phyloP scores from a whole-genome alignment of 78 protist species.

The Chrysochromulina tobinii region DNA sequence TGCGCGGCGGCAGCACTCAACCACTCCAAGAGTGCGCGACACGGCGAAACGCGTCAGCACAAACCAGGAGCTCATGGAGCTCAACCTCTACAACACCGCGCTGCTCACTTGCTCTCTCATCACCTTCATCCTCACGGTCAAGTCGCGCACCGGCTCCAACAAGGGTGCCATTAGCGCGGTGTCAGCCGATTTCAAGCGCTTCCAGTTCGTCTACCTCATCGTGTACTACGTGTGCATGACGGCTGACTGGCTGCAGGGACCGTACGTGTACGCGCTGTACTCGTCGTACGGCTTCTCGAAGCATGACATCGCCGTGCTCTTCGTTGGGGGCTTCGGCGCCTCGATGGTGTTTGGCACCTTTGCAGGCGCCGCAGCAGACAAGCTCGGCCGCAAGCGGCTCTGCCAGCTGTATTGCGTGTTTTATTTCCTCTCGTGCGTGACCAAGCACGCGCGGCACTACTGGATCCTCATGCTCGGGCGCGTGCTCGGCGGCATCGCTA shows the following conservation, averaged over 20 bases:
- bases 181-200: slow-evolving; percentile 8
- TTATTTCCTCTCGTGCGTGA: slow-evolving; percentile 73
- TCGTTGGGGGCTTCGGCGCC: slow-evolving; percentile 87
- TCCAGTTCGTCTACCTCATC: slow-evolving; percentile 45
- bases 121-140: too few relatives aligned
- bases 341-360: slow-evolving; percentile 85
- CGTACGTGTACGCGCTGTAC: slow-evolving; percentile 92
- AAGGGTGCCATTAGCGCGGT: too few relatives aligned
- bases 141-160: too few relatives aligned
- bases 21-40: too few relatives aligned
- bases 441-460: slow-evolving; percentile 70
- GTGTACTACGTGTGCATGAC: slow-evolving; percentile 48
- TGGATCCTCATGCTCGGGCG: slow-evolving; percentile 83
- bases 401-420: slow-evolving; percentile 60
- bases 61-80: too few relatives aligned
- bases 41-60: too few relatives aligned
- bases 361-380: slow-evolving; percentile 89
- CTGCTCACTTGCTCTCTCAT: too few relatives aligned
- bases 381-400: slow-evolving; percentile 76
- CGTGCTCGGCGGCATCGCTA: slow-evolving; percentile 89
- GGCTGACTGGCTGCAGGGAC: slow-evolving; percentile 95
- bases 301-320: slow-evolving; percentile 79
- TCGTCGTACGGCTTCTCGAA: slow-evolving; percentile 75
- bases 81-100: too few relatives aligned
- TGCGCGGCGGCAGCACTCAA: too few relatives aligned